phyloP scores from a whole-genome alignment of 495 filamentous ascomycete species.

The Chlorociboria aeruginascens region DNA sequence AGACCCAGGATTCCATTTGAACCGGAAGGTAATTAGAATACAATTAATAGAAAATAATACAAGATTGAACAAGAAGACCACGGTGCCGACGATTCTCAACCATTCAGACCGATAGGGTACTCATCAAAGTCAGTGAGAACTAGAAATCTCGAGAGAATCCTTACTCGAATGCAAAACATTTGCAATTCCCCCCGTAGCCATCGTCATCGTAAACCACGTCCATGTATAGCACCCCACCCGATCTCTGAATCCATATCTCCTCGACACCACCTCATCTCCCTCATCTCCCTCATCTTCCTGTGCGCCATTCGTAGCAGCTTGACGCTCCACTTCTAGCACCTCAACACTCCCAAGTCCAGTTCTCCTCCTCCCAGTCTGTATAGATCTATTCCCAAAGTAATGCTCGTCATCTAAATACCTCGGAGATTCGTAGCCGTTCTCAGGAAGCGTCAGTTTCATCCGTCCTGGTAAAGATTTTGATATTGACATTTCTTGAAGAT shows the following conservation, averaged over 20 bases:
- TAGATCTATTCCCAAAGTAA: not conserved
- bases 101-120: conserved; percentile 58
- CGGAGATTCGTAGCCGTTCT: conserved; percentile 17
- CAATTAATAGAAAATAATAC: conserved; percentile 59
- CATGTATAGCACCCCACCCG: conserved; percentile 39
- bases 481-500: conserved; percentile 14
- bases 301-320: not conserved
- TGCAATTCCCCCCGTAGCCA: conserved; percentile 77
- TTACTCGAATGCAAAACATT: conserved; percentile 63
- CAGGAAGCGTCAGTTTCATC: conserved; percentile 4
- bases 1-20: conserved; percentile 57
- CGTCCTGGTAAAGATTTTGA: conserved; percentile 12
- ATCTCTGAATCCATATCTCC: conserved; percentile 29
- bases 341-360: not conserved
- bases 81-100: conserved; percentile 56
- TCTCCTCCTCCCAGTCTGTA: conserved; percentile 6
- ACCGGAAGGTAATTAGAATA: conserved; percentile 53
- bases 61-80: conserved; percentile 69
- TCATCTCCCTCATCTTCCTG: conserved; percentile 18
- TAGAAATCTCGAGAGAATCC: conserved; percentile 21
- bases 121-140: conserved; percentile 17
- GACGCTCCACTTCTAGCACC: conserved; percentile 6
- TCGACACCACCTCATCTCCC: not conserved
- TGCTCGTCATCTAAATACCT: not conserved
- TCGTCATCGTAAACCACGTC: conserved; percentile 65